Evolutionary conservation across 257 asterid genomes (phyloP), one percentile per base, ranked within the genome.

Genomic region (Handroanthus guayacan): DNA sequence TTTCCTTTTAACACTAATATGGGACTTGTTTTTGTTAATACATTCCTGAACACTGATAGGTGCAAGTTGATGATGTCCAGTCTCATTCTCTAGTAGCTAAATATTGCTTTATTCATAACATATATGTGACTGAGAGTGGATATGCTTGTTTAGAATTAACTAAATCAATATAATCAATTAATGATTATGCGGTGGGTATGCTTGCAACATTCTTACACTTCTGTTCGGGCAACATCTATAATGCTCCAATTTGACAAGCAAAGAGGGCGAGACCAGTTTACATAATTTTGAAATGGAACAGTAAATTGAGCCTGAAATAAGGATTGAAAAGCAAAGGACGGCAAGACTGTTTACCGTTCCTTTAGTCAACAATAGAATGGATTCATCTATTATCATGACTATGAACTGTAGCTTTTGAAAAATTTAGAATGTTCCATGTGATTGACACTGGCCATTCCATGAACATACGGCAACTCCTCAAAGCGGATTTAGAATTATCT

Each of bases 61-160:
- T 64, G 34, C 16, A 61, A 50, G 39, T 56, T 68, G 67, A 64
- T 47, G 25, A 65, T 62, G 41, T 6, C 57, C 20, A 9, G 54
- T 48, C 43, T 71, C 70, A 75, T 63, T 51, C 48, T 75, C 44
- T n/a, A 17, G 38, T 65, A 9, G 48, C 55, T 25, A 25, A 25
- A 25, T 48, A 13, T 54, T 56, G 25, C 75, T 16, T 78, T 72
- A 10, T 51, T 71, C 57, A 11, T 18, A 44, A 9, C 37, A 25
- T 51, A 45, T 12, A 9, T 10, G 38, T 50, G 48, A 62, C 52
- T 34, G 25, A 57, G 58, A 58, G 60, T 50, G 55, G 67, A 39
- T 39, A 48, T 66, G 2, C 70, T 75, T 9, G 5, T 34, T 3
- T 64, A 55, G 67, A 68, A 56, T 38, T 65, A 75, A 58, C 2